These are phyloP conservation scores for Colletotrichum tropicale DNA, from an alignment of 2,329 filamentous ascomycete genomes.

Conservation along the genomic window DNA sequence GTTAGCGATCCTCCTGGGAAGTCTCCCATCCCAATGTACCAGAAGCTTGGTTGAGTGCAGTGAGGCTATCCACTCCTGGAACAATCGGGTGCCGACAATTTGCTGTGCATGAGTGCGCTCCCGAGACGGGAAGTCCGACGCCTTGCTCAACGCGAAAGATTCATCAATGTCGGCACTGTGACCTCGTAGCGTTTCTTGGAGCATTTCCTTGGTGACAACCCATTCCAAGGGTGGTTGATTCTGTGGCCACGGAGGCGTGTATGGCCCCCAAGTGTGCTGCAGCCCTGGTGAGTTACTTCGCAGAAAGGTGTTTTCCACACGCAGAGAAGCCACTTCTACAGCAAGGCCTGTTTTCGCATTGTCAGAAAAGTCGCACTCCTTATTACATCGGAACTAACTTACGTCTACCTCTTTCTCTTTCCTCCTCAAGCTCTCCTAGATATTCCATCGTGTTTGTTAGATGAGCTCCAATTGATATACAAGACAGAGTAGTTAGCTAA, in stretches of 20 bases:
- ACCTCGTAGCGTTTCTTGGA: not conserved
- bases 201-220: not conserved
- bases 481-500: not conserved
- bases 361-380: not conserved
- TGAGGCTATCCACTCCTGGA: not conserved
- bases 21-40: not conserved
- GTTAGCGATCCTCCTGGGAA: not conserved
- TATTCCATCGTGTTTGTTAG: not conserved
- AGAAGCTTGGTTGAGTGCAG: not conserved
- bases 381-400: accelerated
- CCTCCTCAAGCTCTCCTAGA: not conserved
- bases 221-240: not conserved
- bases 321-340: not conserved
- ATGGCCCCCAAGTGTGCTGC: not conserved
- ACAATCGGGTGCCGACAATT: not conserved
- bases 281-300: not conserved
- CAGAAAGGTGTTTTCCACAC: not conserved
- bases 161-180: not conserved
- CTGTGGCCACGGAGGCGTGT: not conserved
- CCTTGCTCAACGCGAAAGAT: not conserved
- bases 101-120: not conserved
- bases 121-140: not conserved
- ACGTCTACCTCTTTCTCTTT: not conserved
- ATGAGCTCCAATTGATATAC: not conserved
- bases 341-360: not conserved